Evolutionary conservation across 495 filamentous ascomycete genomes (phyloP), one percentile per base, ranked within the genome.

Genomic region (Penicillium paradoxum): DNA sequence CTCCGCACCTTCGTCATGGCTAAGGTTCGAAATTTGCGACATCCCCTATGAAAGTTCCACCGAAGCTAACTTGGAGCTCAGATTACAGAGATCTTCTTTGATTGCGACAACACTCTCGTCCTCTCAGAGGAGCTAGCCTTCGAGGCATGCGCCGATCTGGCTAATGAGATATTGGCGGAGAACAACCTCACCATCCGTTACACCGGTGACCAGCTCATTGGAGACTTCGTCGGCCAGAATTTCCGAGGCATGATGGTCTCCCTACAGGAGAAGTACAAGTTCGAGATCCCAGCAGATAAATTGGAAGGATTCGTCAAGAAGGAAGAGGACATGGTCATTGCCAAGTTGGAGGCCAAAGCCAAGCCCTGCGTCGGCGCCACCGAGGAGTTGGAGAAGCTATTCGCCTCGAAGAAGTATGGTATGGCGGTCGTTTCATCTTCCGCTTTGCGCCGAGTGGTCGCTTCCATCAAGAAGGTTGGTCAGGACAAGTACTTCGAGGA

Each of bases 61-160:
- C 51, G 39, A 51, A n/a, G 21, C 53, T 62, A 49, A 66, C 62
- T 54, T 50, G 29, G 15, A 24, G 18, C 55, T 32, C 69, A 90
- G 87, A 85, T 86, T 72, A 88, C 84, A 32, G 79, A 88, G 66
- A 75, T 97, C 73, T 88, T 97, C 71, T 85, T 96, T 74, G 91
- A 97, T 76, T 97, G 91, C 77, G 91, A 97, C 83, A 97, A 97
- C 79, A 97, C 91, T 48, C 89, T 97, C 63, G 89, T 91, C 73
- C 84, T 95, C 63, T 95, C 89, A 53, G 91, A 97, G 75, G 82
- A 82, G 57, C 79, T 96, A 63, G 91, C 91, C 71, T 97, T 96
- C 72, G 90, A 93, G 74, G 91, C 89, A 53, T 96, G 91, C 73
- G 87, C 91, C 61, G 88, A 93, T 57, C 80, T 97, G 63, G 84